These are phyloP conservation scores for Diaporthe sp. DNA, from an alignment of 2,329 filamentous ascomycete genomes.

Conservation along the genomic window DNA sequence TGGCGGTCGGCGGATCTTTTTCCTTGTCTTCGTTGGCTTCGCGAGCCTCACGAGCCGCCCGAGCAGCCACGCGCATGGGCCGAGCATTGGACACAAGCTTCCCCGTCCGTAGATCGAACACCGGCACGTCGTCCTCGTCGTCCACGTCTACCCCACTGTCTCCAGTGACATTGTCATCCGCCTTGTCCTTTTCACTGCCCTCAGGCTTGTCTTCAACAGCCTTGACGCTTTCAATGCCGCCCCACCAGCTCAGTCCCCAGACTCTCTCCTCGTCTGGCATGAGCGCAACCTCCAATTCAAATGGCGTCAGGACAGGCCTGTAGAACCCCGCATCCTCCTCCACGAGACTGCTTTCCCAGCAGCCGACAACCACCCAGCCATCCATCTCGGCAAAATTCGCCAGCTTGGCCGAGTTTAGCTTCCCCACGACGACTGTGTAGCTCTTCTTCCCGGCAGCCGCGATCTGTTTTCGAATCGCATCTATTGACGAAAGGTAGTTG, in stretches of 20 bases:
- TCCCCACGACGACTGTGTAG: constrained; percentile 96
- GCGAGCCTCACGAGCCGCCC: constrained; percentile 43
- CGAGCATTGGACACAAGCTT: constrained; percentile 83
- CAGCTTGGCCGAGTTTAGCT: constrained; percentile 94
- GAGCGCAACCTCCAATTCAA: constrained; percentile 86
- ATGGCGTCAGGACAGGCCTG: constrained; percentile 92
- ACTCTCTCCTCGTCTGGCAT: constrained; percentile 80
- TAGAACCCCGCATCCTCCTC: constrained; percentile 88
- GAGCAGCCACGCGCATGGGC: constrained; percentile 72
- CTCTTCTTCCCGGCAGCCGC: constrained; percentile 88
- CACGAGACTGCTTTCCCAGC: constrained; percentile 95
- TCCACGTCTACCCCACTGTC: constrained; percentile 45
- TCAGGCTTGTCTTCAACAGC: constrained; percentile 49
- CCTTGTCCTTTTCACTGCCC: constrained; percentile 38
- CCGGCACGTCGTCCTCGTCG: constrained; percentile 84
- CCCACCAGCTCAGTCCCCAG: constrained; percentile 92
- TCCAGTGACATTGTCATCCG: constrained; percentile 41
- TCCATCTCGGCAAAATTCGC: constrained; percentile 97
- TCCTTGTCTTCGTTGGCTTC: constrained; percentile 34
- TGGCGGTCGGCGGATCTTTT: constrained; percentile 39
- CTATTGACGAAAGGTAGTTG: constrained; percentile 87
- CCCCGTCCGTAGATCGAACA: constrained; percentile 93
- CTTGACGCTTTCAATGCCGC: constrained; percentile 81
- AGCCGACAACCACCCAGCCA: constrained; percentile 97
- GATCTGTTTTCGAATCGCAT: constrained; percentile 80